These are phyloP conservation scores for Patellifolia procumbens DNA, from an alignment of 179 eudicot genomes.

Conservation along the genomic window DNA sequence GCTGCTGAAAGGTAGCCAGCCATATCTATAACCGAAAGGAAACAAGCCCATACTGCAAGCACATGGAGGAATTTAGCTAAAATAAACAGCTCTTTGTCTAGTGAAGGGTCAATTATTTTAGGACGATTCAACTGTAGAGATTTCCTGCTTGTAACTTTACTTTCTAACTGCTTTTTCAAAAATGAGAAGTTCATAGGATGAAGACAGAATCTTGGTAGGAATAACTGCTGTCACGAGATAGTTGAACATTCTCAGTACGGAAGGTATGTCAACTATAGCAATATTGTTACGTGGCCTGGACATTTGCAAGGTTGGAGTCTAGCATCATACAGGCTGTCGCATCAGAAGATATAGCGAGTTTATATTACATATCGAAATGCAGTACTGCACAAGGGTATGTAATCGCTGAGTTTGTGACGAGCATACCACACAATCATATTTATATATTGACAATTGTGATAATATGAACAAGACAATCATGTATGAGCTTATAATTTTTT, in stretches of 20 bases:
- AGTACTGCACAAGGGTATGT: background rate
- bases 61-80: background rate
- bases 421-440: background rate
- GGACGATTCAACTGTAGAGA: background rate
- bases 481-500: too few species aligned
- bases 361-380: background rate
- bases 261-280: background rate
- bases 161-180: background rate
- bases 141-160: background rate
- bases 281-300: background rate
- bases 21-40: background rate
- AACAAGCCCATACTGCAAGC: background rate
- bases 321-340: background rate
- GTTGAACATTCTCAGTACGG: too few species aligned
- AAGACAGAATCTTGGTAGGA: too few species aligned
- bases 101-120: background rate
- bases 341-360: background rate
- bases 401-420: background rate
- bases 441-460: too few species aligned
- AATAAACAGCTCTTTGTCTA: background rate
- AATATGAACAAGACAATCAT: too few species aligned
- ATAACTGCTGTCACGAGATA: too few species aligned
- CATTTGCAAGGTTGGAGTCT: background rate
- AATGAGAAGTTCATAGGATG: too few species aligned
- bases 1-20: background rate